These are phyloP conservation scores for Xylariomycetidae sp. DNA, from an alignment of 2,329 filamentous ascomycete genomes.

Conservation along the genomic window DNA sequence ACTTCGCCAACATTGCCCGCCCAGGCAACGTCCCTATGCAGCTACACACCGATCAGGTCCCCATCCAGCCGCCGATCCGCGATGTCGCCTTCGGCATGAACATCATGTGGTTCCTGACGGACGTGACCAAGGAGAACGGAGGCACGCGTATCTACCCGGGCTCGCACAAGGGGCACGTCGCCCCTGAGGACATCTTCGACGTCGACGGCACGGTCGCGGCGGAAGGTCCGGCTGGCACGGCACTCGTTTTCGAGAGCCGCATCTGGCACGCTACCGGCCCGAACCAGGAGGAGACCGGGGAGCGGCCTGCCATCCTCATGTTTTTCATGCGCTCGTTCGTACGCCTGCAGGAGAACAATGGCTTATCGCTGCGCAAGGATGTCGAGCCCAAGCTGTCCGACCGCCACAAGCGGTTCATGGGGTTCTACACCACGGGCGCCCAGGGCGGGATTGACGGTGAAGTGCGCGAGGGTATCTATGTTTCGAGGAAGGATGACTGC, in stretches of 20 bases:
- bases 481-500: constrained; percentile 11
- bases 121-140: constrained; percentile 27
- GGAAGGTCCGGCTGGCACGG: constrained; percentile 20
- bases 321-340: constrained; percentile 26
- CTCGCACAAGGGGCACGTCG: constrained; percentile 15
- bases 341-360: constrained; percentile 25
- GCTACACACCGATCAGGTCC: constrained; percentile 23
- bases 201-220: constrained; percentile 18
- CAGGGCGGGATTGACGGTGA: constrained; percentile 19
- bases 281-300: constrained; percentile 14
- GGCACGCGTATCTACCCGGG: constrained; percentile 23
- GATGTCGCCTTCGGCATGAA: constrained; percentile 19
- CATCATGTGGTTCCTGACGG: constrained; percentile 21
- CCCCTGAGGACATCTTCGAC: constrained; percentile 16
- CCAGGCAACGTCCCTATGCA: constrained; percentile 21
- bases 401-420: constrained; percentile 15
- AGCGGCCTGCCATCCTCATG: constrained; percentile 21
- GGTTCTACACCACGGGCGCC: constrained; percentile 17
- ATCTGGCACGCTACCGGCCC: constrained; percentile 24
- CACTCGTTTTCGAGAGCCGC: constrained; percentile 21
- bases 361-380: constrained; percentile 21
- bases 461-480: constrained; percentile 14
- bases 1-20: constrained; percentile 25
- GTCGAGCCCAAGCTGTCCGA: constrained; percentile 22
- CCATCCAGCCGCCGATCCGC: constrained; percentile 19